phyloP scores from a whole-genome alignment of 768 basidiomycete genomes.

The Lepiota venenata region DNA sequence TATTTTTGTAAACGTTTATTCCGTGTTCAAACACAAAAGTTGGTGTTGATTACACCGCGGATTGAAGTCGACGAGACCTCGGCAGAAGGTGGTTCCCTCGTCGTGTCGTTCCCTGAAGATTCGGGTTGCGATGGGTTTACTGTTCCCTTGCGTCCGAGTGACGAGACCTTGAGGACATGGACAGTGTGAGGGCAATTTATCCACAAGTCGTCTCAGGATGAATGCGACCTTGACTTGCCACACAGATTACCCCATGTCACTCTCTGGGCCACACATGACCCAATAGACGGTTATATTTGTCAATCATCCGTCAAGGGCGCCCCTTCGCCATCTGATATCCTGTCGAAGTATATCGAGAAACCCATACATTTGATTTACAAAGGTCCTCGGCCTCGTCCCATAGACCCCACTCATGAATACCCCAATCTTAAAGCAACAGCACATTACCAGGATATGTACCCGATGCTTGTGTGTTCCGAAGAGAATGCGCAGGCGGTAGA shows the following conservation, averaged over 20 bases:
- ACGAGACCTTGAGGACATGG: slow-evolving; percentile 50
- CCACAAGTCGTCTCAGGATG: not conserved
- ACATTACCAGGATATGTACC: slow-evolving; percentile 70
- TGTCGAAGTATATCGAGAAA: slow-evolving; percentile 60
- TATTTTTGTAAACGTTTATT: not conserved
- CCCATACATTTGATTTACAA: slow-evolving; percentile 66
- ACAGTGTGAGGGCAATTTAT: slow-evolving; percentile 39
- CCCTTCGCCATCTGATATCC: slow-evolving; percentile 46
- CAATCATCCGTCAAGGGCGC: slow-evolving; percentile 31
- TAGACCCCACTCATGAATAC: slow-evolving; percentile 48
- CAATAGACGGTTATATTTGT: slow-evolving; percentile 66
- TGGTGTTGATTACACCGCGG: slow-evolving; percentile 62
- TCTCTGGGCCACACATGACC: slow-evolving; percentile 40
- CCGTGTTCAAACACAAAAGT: slow-evolving; percentile 41
- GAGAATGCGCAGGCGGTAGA: slow-evolving; percentile 58
- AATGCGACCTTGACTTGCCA: not conserved
- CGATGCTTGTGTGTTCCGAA: slow-evolving; percentile 62
- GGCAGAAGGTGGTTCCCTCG: slow-evolving; percentile 45
- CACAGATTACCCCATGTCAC: slow-evolving; percentile 51
- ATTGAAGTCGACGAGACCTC: slow-evolving; percentile 44
- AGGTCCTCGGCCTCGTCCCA: slow-evolving; percentile 51
- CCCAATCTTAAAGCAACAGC: slow-evolving; percentile 56
- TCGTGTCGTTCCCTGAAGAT: slow-evolving; percentile 57
- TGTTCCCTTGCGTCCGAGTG: slow-evolving; percentile 54
- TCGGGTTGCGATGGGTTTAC: slow-evolving; percentile 55